These are phyloP conservation scores for Xylaria sp. DNA, from an alignment of 2,329 filamentous ascomycete species.

Conservation along the genomic window DNA sequence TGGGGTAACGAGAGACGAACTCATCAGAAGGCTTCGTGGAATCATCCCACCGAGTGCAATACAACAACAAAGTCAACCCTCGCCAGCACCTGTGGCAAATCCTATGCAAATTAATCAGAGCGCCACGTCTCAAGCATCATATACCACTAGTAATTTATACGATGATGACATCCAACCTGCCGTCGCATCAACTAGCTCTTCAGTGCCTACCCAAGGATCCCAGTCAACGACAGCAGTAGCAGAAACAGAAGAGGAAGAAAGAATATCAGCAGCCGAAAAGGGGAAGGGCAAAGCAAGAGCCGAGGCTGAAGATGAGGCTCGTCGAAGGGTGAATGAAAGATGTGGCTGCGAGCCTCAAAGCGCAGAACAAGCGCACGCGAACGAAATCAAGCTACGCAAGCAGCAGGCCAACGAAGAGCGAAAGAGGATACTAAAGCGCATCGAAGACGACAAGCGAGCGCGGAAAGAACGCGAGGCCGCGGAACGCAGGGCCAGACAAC, in stretches of 20 bases:
- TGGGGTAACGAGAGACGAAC: slow-evolving; percentile 73
- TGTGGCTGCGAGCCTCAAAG: slow-evolving; percentile 39
- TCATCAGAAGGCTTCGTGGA: slow-evolving; percentile 65
- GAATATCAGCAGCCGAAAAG: slow-evolving; percentile 58
- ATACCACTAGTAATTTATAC: slow-evolving; percentile 35
- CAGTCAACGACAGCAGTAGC: slow-evolving; percentile 49
- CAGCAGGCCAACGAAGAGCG: slow-evolving; percentile 75
- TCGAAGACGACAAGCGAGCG: slow-evolving; percentile 80
- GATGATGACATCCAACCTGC: slow-evolving; percentile 35
- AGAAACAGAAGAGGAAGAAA: slow-evolving; percentile 61
- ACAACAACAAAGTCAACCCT: slow-evolving; percentile 23
- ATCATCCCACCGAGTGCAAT: slow-evolving; percentile 51
- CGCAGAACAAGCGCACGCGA: slow-evolving; percentile 44
- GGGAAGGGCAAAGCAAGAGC: slow-evolving; percentile 60
- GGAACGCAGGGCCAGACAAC: slow-evolving; percentile 54
- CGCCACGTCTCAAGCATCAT: slow-evolving; percentile 26
- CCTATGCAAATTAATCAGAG: slow-evolving; percentile 25
- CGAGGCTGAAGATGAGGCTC: slow-evolving; percentile 60
- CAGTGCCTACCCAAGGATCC: slow-evolving; percentile 34
- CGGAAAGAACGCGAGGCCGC: slow-evolving; percentile 67
- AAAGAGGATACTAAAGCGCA: slow-evolving; percentile 76
- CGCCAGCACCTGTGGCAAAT: slow-evolving; percentile 20
- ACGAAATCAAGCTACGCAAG: slow-evolving; percentile 68
- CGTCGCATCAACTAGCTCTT: slow-evolving; percentile 23
- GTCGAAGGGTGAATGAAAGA: slow-evolving; percentile 55